Base-by-base conservation (phyloP, 2,329 filamentous ascomycete genomes). In the Xylaria sp. region DNA sequence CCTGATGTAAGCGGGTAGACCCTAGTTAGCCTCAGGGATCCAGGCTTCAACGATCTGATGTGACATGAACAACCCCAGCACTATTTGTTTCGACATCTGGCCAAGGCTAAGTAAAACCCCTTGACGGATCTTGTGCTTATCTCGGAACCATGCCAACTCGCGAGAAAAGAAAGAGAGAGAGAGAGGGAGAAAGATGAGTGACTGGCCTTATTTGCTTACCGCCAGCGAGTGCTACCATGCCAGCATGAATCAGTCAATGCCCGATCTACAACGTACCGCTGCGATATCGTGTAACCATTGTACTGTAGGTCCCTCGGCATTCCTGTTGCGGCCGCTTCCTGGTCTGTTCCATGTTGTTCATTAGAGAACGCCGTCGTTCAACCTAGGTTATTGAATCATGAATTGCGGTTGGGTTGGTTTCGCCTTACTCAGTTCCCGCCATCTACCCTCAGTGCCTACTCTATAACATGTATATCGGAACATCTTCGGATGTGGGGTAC, bases 11-110 rank as follows among this genome's bases (percentile, higher is more conserved):
- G 36, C 41, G 20, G 41, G 52, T 23, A 23, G 39, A 48, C 36
- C 63, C 53, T 12, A 61, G 50, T 36, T 39, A 45, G 30, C 15
- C 39, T 43, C 36, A 60, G 39, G 55, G 56, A 46, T 61, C n/a
- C 20, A 13, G 32, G 23, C 53, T 63, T 41, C 43, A 23, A 20
- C 48, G 36, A 43, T 58, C 61, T 58, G 53, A 57, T 50, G 8
- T 61, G 41, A 56, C 30, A 43, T 15, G n/a, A 32, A 32, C 12
- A 15, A 55, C 30, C 41, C 50, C 52, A 56, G 50, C 25, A 39
- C 34, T 30, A 23, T 46, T 34, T n/a, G 34, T 39, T 60, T 60
- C 20, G 46, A 65, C 36, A 36, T 43, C 36, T 8, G 30, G 32
- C 45, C 12, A 25, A 46, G n/a, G 43, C n/a, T 32, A 30, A n/a